These are phyloP conservation scores for Diaporthe nobilis DNA, from an alignment of 2,329 filamentous ascomycete genomes.

Conservation along the genomic window DNA sequence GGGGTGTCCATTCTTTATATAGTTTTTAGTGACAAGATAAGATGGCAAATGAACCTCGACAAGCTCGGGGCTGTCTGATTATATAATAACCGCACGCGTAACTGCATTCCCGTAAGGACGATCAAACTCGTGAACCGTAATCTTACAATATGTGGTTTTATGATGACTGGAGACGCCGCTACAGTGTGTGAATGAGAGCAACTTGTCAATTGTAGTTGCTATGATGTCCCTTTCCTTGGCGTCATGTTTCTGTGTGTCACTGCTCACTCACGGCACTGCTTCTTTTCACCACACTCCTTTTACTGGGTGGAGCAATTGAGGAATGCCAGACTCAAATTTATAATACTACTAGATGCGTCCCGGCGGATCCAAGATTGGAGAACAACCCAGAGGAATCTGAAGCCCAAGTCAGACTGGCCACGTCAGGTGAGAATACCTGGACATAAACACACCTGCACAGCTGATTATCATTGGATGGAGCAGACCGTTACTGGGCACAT, in stretches of 20 bases:
- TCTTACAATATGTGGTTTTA: neutral
- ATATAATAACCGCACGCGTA: neutral
- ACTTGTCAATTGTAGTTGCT: too few relatives aligned
- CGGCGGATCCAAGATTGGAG: neutral
- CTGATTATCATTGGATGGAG: neutral
- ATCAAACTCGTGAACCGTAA: neutral
- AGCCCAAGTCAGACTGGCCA: neutral
- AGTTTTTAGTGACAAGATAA: constrained; percentile 12
- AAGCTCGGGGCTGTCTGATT: neutral
- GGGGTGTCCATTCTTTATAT: neutral
- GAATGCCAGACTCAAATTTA: too few relatives aligned
- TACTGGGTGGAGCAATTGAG: neutral
- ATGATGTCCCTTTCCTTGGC: neutral
- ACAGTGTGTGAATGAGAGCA: neutral
- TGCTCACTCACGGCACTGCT: neutral
- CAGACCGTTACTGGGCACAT: neutral
- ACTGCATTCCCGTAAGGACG: neutral
- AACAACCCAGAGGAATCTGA: neutral
- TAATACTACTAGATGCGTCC: neutral
- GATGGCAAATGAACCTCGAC: neutral
- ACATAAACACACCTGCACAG: neutral
- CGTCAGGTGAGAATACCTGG: neutral
- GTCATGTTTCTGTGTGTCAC: neutral
- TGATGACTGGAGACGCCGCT: neutral
- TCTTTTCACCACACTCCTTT: neutral